Base-by-base conservation (phyloP, 495 filamentous ascomycete genomes). In the Trichocladium uniseriatum region DNA sequence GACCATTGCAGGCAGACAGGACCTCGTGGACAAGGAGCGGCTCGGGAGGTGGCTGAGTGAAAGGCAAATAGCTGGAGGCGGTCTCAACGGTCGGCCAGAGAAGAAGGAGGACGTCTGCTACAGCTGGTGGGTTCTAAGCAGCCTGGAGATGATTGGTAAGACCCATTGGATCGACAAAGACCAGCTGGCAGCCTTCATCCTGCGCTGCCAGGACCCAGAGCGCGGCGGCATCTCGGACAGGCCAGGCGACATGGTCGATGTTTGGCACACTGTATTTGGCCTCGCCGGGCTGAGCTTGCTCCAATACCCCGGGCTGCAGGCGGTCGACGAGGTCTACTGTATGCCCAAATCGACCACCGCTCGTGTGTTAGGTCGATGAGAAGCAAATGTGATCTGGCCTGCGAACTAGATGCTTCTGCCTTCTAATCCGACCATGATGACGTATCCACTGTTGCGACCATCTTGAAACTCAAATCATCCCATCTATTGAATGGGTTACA, bases 91-190 rank as follows among this genome's bases (percentile, higher is more conserved):
- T 3, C 77, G 92, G 42, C 92, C 92, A 1, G 94, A 97, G 69
- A 98, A 98, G 70, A 70, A 89, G 44, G 89, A 91, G 64, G 94
- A 98, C 69, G 89, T 94, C 6, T 98, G 92, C 68, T 98, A 98
- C 65, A 94, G 86, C 61, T 98, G 92, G 92, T 98, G 92, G 92
- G 92, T 96, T 20, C 65, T 84, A 46, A 86, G 83, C 57, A 95
- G 89, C 62, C 63, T 98, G 50, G 83, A 81, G 20, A 95, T 96
- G 80, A 86, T 97, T 51, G 86, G 78, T 43, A 79, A 83, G 50
- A 72, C 89, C 34, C 81, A 94, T 64, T 98, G 92, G 92, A 90
- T 98, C 57, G 84, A 96, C 69, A 73, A 76, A 24, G 71, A 82
- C 47, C 86, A 84, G 60, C 77, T 98, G 56, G 70, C 79, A 43